These are phyloP conservation scores for Calocera cornea DNA, from an alignment of 768 basidiomycete genomes.

Conservation along the genomic window DNA sequence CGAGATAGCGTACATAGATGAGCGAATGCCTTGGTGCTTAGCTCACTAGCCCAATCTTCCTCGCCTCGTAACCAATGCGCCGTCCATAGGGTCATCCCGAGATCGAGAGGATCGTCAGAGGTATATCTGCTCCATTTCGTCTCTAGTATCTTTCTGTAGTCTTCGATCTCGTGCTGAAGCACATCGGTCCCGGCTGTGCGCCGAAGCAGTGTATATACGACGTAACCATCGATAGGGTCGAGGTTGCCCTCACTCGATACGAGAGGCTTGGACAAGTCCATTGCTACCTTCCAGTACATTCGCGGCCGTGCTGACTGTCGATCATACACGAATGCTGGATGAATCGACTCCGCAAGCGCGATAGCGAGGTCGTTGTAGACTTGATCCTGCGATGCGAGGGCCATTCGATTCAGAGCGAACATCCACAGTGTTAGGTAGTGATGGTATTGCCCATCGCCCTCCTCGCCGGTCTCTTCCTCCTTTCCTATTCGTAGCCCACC, in stretches of 20 bases:
- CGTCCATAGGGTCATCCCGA: conserved; percentile 24
- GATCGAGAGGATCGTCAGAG: conserved; percentile 22
- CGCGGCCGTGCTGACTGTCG: conserved; percentile 15
- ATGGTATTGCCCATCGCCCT: conserved; percentile 24
- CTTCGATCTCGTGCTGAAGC: conserved; percentile 17
- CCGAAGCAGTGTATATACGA: conserved; percentile 20
- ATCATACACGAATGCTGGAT: conserved; percentile 20
- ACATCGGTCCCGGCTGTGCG: conserved; percentile 11
- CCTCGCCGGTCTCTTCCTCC: conserved; percentile 16
- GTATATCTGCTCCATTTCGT: conserved; percentile 17
- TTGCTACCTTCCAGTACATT: conserved; percentile 24
- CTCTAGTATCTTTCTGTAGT: conserved; percentile 20
- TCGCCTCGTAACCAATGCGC: conserved; percentile 19
- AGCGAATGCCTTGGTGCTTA: conserved; percentile 14
- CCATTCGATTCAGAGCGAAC: conserved; percentile 25
- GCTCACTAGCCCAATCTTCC: conserved; percentile 18
- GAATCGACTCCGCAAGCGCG: conserved; percentile 21
- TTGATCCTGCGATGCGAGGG: conserved; percentile 16
- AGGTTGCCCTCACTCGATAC: conserved; percentile 22
- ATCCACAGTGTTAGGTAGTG: conserved; percentile 25
- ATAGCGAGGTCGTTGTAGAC: conserved; percentile 21
- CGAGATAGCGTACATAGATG: conserved; percentile 15
- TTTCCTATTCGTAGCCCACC: conserved; percentile 24
- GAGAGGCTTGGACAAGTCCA: conserved; percentile 19
- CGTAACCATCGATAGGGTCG: conserved; percentile 23